Evolutionary conservation across 352 stramenopile genomes (phyloP), one percentile per base, ranked within the genome.

Genomic region (Globisporangium viniferum): DNA sequence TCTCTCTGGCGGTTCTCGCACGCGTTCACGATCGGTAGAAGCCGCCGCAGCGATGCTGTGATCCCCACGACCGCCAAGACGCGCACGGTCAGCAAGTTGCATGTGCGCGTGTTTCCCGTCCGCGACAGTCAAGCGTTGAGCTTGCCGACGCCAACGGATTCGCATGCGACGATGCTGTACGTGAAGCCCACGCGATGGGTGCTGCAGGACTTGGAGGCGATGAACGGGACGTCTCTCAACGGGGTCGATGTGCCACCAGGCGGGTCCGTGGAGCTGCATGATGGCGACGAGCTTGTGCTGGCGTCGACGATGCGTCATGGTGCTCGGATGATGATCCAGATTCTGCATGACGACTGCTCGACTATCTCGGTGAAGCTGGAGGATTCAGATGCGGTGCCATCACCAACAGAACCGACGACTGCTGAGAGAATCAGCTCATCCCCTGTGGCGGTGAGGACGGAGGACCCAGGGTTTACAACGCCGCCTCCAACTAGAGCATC

Each of bases 181-280:
- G 33, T 5, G 24, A 71, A 71, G 10, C 55, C 59, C n/a, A 67
- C 66, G 15, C 81, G 79, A 31, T 95, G 88, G 88, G 70, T 94
- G 41, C 73, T 95, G 27, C 86, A 93, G 59, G 88, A 95, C 58
- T 72, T 94, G 22, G 79, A 90, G 46, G 90, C 84, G 2, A 84
- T 91, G 71, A 93, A 95, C 69, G 88, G 88, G 35, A 95, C 88
- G 33, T 78, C 79, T 15, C 76, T 94, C 35, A 95, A 94, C 57
- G 86, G 85, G 68, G 75, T 86, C 39, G 80, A 89, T 35, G 51
- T 93, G 1, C 67, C 77, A 18, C 72, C 74, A 12, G 82, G 84
- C 60, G 77, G 79, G n/a, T 81, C 77, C 12, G 73, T 82, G 24
- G 77, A 90, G 59, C 75, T 95, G 22, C 82, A 82, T 58, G 68